Evolutionary conservation across 345 rosid species (phyloP).

Genomic region (Limnanthes douglasii): DNA sequence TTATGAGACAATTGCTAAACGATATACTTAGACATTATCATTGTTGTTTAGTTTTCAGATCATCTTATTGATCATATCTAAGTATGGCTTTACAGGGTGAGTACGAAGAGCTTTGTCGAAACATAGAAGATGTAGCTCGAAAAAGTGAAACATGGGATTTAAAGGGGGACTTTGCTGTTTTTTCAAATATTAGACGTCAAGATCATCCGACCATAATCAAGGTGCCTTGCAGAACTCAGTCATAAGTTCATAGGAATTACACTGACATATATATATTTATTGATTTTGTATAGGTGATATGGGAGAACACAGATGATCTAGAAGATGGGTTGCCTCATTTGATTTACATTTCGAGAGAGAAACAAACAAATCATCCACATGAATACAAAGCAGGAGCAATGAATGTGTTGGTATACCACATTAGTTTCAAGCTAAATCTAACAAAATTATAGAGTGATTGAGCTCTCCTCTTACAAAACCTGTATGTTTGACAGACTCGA

Average conservation of each 20-base stretch:
- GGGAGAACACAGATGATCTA: conserved; percentile 24
- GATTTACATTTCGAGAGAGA: conserved; percentile 55
- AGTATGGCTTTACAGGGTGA: conserved; percentile 2
- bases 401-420: conserved; percentile 67
- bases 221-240: conserved; percentile 4
- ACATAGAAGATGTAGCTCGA: conserved; percentile 1
- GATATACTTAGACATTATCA: background rate
- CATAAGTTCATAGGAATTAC: too few species aligned
- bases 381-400: conserved; percentile 69
- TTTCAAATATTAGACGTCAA: conserved; percentile 2
- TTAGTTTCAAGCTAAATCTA: too few species aligned
- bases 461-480: too few species aligned
- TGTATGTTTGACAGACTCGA: conserved; percentile 38
- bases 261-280: background rate
- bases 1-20: background rate
- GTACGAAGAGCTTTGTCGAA: conserved; percentile 5
- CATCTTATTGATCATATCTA: background rate
- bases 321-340: conserved; percentile 37
- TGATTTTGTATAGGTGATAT: conserved; percentile 27
- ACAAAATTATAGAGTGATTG: too few species aligned
- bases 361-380: conserved; percentile 32
- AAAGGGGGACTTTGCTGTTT: conserved; percentile 4
- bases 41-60: background rate
- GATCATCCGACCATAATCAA: conserved; percentile 10
- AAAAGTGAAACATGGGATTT: background rate